Evolutionary conservation across 495 filamentous ascomycete genomes (phyloP).

Genomic region (Rhypophila decipiens): DNA sequence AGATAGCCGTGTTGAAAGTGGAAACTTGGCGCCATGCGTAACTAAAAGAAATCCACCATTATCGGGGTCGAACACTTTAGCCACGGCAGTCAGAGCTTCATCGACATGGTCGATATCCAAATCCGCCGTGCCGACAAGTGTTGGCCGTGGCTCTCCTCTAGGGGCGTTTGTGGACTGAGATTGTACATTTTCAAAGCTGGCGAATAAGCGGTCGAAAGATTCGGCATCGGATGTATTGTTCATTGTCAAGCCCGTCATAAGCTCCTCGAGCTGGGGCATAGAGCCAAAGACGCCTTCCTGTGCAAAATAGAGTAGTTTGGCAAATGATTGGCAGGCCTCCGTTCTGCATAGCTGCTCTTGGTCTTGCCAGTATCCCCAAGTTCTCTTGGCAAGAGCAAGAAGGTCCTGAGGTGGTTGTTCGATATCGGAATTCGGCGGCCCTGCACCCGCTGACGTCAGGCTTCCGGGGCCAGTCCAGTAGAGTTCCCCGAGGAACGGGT

Average conservation of each 20-base stretch:
- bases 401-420: no score
- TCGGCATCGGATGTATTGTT: conserved; percentile 2
- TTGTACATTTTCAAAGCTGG: neutral
- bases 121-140: conserved; percentile 28
- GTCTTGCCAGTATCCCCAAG: neutral
- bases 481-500: conserved; percentile 92
- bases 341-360: conserved; percentile 23
- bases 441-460: conserved; percentile 36
- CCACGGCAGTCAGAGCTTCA: conserved; percentile 78
- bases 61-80: conserved; percentile 65
- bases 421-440: neutral
- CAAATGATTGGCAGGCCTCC: conserved; percentile 59
- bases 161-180: no score
- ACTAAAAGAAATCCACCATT: conserved; percentile 81
- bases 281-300: conserved; percentile 77
- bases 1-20: conserved; percentile 75
- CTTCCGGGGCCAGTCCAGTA: conserved; percentile 87
- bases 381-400: neutral
- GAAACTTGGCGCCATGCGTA: conserved; percentile 88
- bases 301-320: conserved; percentile 81
- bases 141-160: neutral
- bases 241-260: conserved; percentile 79
- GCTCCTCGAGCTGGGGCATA: conserved; percentile 70
- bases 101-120: conserved; percentile 89
- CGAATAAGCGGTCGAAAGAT: neutral